phyloP scores from a whole-genome alignment of 768 basidiomycete species.

The Lactarius tabidus region DNA sequence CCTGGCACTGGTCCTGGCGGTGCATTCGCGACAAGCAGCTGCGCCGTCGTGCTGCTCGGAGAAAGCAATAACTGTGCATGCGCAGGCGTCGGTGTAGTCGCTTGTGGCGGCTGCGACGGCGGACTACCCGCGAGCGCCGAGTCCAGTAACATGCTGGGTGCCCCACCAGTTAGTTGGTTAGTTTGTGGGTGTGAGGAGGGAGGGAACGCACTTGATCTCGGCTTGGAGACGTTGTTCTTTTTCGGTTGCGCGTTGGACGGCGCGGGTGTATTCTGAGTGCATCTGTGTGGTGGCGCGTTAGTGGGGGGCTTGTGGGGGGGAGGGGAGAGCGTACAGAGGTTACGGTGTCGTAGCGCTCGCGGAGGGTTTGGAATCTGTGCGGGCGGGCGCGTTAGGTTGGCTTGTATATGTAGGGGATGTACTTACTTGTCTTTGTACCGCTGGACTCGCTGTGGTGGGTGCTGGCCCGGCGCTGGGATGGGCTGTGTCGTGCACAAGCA shows the following conservation, averaged over 20 bases:
- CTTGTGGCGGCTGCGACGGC: background rate
- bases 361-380: slow-evolving; percentile 23
- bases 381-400: background rate
- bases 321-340: slow-evolving; percentile 4
- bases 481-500: background rate
- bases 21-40: too few relatives aligned
- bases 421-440: slow-evolving; percentile 28
- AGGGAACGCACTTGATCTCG: slow-evolving; percentile 22
- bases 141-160: slow-evolving; percentile 24
- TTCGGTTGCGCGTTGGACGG: slow-evolving; percentile 18
- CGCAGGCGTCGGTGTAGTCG: background rate
- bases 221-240: slow-evolving; percentile 24
- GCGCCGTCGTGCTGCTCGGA: background rate
- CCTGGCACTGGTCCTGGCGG: too few relatives aligned
- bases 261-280: slow-evolving; percentile 19
- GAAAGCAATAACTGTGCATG: background rate
- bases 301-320: background rate
- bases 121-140: slow-evolving; percentile 12
- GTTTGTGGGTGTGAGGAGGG: background rate
- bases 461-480: slow-evolving; percentile 1
- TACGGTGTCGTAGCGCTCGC: slow-evolving; percentile 24
- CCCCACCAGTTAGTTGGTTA: fast-evolving
- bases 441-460: slow-evolving; percentile 10
- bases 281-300: background rate
- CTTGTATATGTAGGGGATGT: background rate